phyloP scores from a whole-genome alignment of 495 filamentous ascomycete genomes.

The Cryomyces antarcticus region DNA sequence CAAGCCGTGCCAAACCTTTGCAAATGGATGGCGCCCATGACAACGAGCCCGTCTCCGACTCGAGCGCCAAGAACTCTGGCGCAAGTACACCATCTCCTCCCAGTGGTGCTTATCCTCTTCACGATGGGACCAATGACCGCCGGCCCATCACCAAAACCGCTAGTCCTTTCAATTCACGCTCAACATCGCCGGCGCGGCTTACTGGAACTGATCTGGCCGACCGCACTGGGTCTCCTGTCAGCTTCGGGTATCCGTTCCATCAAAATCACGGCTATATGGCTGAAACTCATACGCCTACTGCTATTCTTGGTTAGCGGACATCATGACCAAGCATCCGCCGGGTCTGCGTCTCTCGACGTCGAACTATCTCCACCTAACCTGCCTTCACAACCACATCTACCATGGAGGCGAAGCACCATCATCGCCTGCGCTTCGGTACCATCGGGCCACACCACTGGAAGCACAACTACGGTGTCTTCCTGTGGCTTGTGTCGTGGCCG shows the following conservation, averaged over 20 bases:
- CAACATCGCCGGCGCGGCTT: constrained; percentile 15
- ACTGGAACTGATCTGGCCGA: constrained; percentile 13
- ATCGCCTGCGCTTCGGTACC: no score
- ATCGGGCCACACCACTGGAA: no score
- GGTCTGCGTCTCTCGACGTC: no score
- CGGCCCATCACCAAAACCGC: constrained; percentile 1
- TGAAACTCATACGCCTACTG: constrained; percentile 10
- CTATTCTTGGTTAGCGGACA: constrained; percentile 6
- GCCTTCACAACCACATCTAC: no score
- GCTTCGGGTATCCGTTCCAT: constrained; percentile 15
- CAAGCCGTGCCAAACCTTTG: neutral
- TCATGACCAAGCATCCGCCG: no score
- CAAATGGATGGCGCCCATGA: neutral
- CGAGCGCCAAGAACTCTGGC: constrained; percentile 9
- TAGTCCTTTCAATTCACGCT: constrained; percentile 14
- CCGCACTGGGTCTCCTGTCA: constrained; percentile 10
- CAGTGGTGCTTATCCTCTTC: constrained; percentile 2
- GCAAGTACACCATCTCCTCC: constrained; percentile 9
- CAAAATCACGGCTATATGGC: constrained; percentile 8
- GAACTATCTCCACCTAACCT: no score
- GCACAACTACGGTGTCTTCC: no score
- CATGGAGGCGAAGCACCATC: no score
- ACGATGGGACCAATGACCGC: constrained; percentile 13
- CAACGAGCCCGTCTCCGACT: constrained; percentile 1
- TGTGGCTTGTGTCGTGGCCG: no score